Base-by-base conservation (phyloP, 345 rosid genomes). In the Carallia pectinifolia region DNA sequence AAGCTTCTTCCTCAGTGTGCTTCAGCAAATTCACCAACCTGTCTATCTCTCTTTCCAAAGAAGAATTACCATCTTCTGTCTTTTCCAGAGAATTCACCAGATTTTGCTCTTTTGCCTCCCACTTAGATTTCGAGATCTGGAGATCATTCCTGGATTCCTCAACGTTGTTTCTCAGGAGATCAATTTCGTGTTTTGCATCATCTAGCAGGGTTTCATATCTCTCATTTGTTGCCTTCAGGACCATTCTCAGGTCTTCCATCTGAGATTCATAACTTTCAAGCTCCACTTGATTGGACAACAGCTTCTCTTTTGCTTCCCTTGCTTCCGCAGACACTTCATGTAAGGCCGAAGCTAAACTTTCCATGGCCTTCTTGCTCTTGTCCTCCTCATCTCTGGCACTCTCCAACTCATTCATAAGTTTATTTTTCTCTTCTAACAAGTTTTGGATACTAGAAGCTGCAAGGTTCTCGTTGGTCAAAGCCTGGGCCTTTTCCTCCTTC, bases 331-430 rank as follows among this genome's bases (percentile, higher is more conserved):
- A 92, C 33, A 89, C 97, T 84, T 95, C 99, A 61, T 92, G 99
- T 34, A 95, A 83, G 17, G 99, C 97, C 4, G 96, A 90, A 71
- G 99, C 97, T 74, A 95, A 86, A 65, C 88, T 95, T 81, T 95
- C 99, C 93, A 90, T 92, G 44, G 97, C 99, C 83, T 90, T 89
- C 84, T 95, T 92, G 88, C 92, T 89, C 89, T 87, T 95, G 79
- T 90, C 96, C 67, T 92, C 98, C 84, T 92, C 97, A 23, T 86
- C 90, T 79, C 80, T 86, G 30, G 92, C 84, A 71, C 63, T 85
- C 74, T 90, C 91, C 72, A 92, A 69, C 44, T 92, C 94, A 52
- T 82, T 80, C 40, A 90, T 83, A 30, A 90, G 92, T 62, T 86
- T 84, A 81, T 81, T 83, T 74, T 82, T 95, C 85, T 95, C 97